Percentiles rank a stretch among this genome's conserved stretches.
phyloP scores from a whole-genome alignment of 805 yeast species.

The Brettanomyces anomalus region DNA sequence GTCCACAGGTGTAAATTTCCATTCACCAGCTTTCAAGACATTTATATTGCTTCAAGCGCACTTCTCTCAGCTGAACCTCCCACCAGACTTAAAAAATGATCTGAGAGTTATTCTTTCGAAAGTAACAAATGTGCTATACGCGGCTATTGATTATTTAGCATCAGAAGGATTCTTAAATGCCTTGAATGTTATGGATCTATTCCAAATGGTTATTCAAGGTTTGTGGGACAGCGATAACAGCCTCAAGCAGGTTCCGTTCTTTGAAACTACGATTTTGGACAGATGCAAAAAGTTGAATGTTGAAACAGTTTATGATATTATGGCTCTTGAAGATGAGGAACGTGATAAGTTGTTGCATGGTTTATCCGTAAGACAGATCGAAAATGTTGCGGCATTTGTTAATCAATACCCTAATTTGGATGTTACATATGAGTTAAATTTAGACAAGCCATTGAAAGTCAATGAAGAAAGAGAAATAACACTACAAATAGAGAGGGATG shows the following conservation, averaged over 20 bases:
- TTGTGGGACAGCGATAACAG: conserved; percentile 76
- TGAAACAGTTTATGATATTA: conserved; percentile 71
- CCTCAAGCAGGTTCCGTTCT: conserved; percentile 72
- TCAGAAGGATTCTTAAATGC: conserved; percentile 77
- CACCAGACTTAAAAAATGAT: conserved; percentile 55
- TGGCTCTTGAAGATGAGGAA: conserved; percentile 57
- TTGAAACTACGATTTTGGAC: conserved; percentile 38
- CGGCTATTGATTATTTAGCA: conserved; percentile 67
- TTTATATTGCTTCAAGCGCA: conserved; percentile 76
- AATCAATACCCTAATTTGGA: conserved; percentile 87
- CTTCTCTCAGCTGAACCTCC: conserved; percentile 54
- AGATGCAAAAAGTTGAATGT: conserved; percentile 49
- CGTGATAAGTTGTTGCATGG: conserved; percentile 54
- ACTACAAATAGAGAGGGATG: conserved; percentile 58
- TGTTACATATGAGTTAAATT: conserved; percentile 41
- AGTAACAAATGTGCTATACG: conserved; percentile 45
- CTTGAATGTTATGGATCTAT: conserved; percentile 72
- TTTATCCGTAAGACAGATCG: conserved; percentile 37
- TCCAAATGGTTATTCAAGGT: conserved; percentile 84
- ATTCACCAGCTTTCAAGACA: conserved; percentile 57
- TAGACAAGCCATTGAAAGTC: conserved; percentile 31
- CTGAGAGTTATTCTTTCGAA: conserved; percentile 41
- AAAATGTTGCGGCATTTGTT: conserved; percentile 75
- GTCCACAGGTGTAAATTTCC: conserved; percentile 22
- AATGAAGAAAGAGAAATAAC: conserved; percentile 36